Conservation (phyloP, 139 green algal genomes). For the Asterochloris sp. region DNA sequence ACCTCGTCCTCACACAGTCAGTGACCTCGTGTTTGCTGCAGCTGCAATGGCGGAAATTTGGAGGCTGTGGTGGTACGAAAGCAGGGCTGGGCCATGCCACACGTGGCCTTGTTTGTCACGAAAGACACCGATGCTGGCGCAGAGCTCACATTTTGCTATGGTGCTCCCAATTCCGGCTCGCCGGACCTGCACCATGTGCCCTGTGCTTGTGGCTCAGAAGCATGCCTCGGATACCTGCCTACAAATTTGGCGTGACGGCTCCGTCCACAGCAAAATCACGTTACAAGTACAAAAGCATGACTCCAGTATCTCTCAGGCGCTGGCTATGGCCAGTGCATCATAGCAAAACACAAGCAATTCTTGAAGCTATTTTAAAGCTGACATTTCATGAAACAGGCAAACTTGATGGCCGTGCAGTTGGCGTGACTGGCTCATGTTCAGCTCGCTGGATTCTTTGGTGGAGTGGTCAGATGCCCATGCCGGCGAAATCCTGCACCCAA, state of each 20-base stretch:
- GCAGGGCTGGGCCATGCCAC: slow-evolving; percentile 41
- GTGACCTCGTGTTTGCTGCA: not conserved
- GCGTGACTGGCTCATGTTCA: too few relatives aligned
- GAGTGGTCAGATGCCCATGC: slow-evolving; percentile 7
- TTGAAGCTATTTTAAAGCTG: too few relatives aligned
- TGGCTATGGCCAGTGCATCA: too few relatives aligned
- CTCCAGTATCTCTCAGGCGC: too few relatives aligned
- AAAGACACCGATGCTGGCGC: slow-evolving; percentile 32
- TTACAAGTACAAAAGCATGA: too few relatives aligned
- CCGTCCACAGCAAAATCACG: too few relatives aligned
- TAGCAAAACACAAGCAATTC: too few relatives aligned
- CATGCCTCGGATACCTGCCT: not conserved
- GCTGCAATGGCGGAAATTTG: slow-evolving; percentile 64
- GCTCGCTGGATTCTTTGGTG: too few relatives aligned
- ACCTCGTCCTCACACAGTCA: not conserved
- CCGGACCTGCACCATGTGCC: not conserved
- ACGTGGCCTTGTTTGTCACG: slow-evolving; percentile 41
- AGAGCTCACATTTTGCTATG: slow-evolving; percentile 67
- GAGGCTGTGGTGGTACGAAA: slow-evolving; percentile 30
- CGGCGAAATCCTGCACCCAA: not conserved
- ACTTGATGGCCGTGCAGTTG: too few relatives aligned
- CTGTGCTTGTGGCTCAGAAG: not conserved
- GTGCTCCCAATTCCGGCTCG: slow-evolving; percentile 4
- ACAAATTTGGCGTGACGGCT: too few relatives aligned
- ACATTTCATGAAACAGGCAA: too few relatives aligned